Conservation (phyloP, 1,284 basidiomycete genomes). For the Anthracocystis panici-leucophaei region DNA sequence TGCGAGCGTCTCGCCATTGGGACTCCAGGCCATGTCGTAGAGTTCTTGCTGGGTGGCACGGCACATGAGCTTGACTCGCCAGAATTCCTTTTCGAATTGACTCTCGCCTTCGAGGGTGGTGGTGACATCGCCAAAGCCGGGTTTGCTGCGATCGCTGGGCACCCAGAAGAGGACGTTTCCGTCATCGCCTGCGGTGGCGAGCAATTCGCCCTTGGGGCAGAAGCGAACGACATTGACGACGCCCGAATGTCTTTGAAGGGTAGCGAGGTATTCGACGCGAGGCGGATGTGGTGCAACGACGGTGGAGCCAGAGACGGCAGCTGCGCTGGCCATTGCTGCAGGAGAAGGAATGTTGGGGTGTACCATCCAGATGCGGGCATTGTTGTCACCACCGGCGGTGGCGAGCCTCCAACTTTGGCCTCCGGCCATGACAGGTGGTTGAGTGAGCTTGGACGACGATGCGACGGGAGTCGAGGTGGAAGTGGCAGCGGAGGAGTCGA, state of each 20-base stretch:
- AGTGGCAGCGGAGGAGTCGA: conserved; percentile 21
- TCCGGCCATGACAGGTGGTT: conserved; percentile 65
- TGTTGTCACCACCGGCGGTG: conserved; percentile 95
- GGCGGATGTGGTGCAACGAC: conserved; percentile 72
- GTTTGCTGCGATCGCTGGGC: conserved; percentile 77
- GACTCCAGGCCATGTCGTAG: conserved; percentile 97
- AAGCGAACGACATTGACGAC: conserved; percentile 97
- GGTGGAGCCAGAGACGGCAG: conserved; percentile 77
- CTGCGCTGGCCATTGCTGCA: conserved; percentile 72
- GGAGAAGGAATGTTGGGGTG: conserved; percentile 69
- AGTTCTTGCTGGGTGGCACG: conserved; percentile 78
- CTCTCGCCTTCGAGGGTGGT: conserved; percentile 76
- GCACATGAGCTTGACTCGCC: conserved; percentile 90
- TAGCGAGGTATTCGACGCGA: conserved; percentile 95
- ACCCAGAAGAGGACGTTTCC: conserved; percentile 98
- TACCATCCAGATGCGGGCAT: conserved; percentile 77
- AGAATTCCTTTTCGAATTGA: conserved; percentile 91
- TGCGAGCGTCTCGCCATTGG: conserved; percentile 90
- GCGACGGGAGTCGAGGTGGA: conserved; percentile 18
- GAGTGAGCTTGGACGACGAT: conserved; percentile 43
- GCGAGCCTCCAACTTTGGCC: conserved; percentile 83
- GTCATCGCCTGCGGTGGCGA: conserved; percentile 76
- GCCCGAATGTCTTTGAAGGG: conserved; percentile 90
- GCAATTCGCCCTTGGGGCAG: conserved; percentile 75
- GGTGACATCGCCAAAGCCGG: conserved; percentile 74